These are phyloP conservation scores for Nannochloropsis granulata DNA, from an alignment of 108 stramenopile species.

Conservation along the genomic window DNA sequence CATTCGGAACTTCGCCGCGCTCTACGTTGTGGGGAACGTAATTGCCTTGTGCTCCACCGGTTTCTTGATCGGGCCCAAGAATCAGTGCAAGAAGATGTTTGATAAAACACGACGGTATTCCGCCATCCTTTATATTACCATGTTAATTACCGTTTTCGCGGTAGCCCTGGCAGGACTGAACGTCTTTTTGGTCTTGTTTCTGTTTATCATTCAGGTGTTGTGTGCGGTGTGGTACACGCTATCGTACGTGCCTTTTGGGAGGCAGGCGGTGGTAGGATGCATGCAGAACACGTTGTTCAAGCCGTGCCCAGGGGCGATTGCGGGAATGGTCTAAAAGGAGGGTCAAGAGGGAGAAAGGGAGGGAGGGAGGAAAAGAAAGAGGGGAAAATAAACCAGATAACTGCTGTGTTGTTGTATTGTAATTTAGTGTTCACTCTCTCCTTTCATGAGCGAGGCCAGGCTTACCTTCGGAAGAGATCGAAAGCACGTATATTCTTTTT, in stretches of 20 bases:
- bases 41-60: slow-evolving; percentile 39
- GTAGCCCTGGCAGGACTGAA: slow-evolving; percentile 12
- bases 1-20: slow-evolving; percentile 25
- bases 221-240: slow-evolving; percentile 42
- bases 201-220: slow-evolving; percentile 29
- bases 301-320: neutral
- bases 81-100: slow-evolving; percentile 45
- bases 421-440: neutral
- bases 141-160: slow-evolving; percentile 35
- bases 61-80: slow-evolving; percentile 37
- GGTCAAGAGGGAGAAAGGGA: neutral
- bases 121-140: slow-evolving; percentile 28
- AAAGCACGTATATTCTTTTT: too few relatives aligned
- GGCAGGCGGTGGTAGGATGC: neutral
- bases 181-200: slow-evolving; percentile 28
- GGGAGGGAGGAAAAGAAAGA: neutral
- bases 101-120: slow-evolving; percentile 34
- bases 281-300: neutral
- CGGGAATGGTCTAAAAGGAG: neutral
- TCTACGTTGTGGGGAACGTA: slow-evolving; percentile 41
- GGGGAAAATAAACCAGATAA: neutral
- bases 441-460: too few relatives aligned
- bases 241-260: slow-evolving; percentile 40
- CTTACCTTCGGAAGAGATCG: too few relatives aligned
- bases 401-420: neutral